Percentiles rank a stretch among this genome's conserved stretches.
These are phyloP conservation scores for Trichoderma citrinoviride DNA, from an alignment of 2,329 filamentous ascomycete genomes.

Conservation along the genomic window DNA sequence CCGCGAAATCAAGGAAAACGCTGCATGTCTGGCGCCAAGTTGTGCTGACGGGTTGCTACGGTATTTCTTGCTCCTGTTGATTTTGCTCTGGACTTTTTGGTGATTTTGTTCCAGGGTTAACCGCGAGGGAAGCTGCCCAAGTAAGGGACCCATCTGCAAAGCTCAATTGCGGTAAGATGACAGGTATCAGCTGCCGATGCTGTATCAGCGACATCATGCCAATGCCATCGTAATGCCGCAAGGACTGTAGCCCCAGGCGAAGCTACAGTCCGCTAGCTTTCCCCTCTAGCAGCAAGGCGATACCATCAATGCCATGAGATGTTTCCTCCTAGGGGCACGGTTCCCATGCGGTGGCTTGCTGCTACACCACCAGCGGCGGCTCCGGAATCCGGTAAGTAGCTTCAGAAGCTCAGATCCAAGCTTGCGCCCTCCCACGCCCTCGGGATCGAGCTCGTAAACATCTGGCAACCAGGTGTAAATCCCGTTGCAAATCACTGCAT, in stretches of 20 bases:
- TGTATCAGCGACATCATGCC: background rate
- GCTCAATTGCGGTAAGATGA: no score
- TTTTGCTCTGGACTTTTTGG: background rate
- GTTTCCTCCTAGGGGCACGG: no score
- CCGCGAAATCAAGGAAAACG: background rate
- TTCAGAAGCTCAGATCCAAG: background rate
- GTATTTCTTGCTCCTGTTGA: background rate
- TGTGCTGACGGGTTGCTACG: background rate
- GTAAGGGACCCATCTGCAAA: no score
- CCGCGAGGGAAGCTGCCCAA: no score
- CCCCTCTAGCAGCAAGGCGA: background rate
- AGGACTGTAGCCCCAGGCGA: background rate
- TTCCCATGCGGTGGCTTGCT: conserved; percentile 3
- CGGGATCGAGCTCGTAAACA: background rate
- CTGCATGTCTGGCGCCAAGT: background rate
- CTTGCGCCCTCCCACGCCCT: background rate
- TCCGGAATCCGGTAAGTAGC: background rate
- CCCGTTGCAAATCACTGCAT: background rate
- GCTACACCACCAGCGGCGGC: background rate
- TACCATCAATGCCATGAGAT: background rate
- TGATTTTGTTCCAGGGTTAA: no score
- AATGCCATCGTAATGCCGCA: background rate
- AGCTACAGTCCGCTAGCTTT: background rate
- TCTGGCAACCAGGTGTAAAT: background rate
- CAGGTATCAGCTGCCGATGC: background rate